Conservation (phyloP, 2,329 filamentous ascomycete species). For the Emericellopsis atlantica region DNA sequence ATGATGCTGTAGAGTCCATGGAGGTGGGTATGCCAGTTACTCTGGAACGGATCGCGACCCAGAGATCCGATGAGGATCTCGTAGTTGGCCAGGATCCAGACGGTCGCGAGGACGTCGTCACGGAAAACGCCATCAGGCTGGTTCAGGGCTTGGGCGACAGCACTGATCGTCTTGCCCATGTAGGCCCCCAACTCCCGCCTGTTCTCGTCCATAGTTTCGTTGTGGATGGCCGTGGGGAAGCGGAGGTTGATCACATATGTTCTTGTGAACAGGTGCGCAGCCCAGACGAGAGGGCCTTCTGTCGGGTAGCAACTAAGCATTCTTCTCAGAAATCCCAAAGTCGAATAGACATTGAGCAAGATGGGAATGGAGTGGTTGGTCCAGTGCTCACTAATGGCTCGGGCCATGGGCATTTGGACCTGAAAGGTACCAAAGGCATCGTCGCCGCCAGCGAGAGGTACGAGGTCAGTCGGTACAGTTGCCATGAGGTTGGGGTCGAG, state of each 20-base stretch:
- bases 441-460: neutral
- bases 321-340: slow-evolving; percentile 18
- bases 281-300: slow-evolving; percentile 23
- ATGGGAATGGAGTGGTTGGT: slow-evolving; percentile 24
- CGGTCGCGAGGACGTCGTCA: slow-evolving; percentile 23
- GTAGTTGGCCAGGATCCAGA: slow-evolving; percentile 26
- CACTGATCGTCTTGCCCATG: slow-evolving; percentile 21
- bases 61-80: slow-evolving; percentile 24
- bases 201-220: slow-evolving; percentile 10
- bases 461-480: too few relatives aligned
- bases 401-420: slow-evolving; percentile 6
- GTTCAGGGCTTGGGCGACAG: slow-evolving; percentile 22
- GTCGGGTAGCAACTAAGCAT: slow-evolving; percentile 11
- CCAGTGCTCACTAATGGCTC: slow-evolving; percentile 21
- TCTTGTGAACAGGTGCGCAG: slow-evolving; percentile 24
- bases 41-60: slow-evolving; percentile 7
- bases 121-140: slow-evolving; percentile 13
- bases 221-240: slow-evolving; percentile 15
- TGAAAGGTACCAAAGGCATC: neutral
- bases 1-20: slow-evolving; percentile 22
- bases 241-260: slow-evolving; percentile 24
- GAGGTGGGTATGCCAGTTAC: slow-evolving; percentile 23
- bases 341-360: slow-evolving; percentile 22
- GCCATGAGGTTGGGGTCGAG: neutral
- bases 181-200: slow-evolving; percentile 19